Conservation (phyloP, 2,329 filamentous ascomycete species). For the Trichophaea hybrida region DNA sequence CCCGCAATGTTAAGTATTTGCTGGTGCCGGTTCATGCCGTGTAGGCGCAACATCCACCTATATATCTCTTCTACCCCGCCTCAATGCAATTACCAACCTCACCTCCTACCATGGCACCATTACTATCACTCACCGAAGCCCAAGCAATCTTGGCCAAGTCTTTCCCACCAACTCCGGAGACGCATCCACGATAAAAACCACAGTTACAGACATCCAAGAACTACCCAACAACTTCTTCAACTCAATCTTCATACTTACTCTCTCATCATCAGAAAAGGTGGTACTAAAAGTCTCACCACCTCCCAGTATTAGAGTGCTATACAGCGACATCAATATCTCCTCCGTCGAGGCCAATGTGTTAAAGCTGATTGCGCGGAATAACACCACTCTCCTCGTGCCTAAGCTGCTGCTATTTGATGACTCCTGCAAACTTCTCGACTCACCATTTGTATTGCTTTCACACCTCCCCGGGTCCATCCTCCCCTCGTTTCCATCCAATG, state of each 20-base stretch:
- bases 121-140: conserved; percentile 10
- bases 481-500: neutral
- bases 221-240: conserved; percentile 11
- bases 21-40: no score
- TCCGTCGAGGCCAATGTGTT: conserved; percentile 21
- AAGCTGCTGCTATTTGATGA: conserved; percentile 18
- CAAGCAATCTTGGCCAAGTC: conserved; percentile 14
- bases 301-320: conserved; percentile 24
- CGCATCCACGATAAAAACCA: neutral
- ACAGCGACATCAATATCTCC: conserved; percentile 21
- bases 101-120: neutral
- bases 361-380: conserved; percentile 15
- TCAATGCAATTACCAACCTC: no score
- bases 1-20: no score
- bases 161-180: conserved; percentile 7
- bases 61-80: no score
- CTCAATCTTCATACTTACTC: conserved; percentile 13
- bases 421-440: conserved; percentile 17
- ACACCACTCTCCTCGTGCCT: neutral
- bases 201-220: conserved; percentile 8
- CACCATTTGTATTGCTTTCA: conserved; percentile 24
- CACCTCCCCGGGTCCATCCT: conserved; percentile 18
- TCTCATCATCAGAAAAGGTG: conserved; percentile 3
- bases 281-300: conserved; percentile 22
- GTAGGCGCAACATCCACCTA: no score